phyloP scores from a whole-genome alignment of 345 rosid species.

The Arabidopsis suecica region DNA sequence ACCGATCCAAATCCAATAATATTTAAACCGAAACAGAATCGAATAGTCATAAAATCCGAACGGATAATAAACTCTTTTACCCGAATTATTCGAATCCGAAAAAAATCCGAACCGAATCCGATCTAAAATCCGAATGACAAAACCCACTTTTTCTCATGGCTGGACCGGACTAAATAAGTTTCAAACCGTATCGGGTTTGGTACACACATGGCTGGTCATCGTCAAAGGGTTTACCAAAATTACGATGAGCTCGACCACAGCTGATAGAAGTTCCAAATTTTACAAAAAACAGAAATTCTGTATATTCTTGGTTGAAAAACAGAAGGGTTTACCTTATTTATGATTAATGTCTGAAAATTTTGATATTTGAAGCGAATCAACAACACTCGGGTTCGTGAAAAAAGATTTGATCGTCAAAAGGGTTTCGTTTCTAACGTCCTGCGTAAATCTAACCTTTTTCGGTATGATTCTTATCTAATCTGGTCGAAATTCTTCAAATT shows the following conservation, averaged over 20 bases:
- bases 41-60: background rate
- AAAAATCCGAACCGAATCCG: background rate
- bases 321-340: background rate
- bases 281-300: background rate
- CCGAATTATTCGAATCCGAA: background rate
- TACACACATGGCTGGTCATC: no score
- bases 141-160: no score
- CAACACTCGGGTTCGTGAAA: conserved; percentile 17
- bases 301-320: background rate
- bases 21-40: background rate
- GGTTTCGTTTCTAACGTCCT: background rate
- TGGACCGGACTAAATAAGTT: background rate
- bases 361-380: conserved; percentile 29
- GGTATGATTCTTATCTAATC: conserved; percentile 21
- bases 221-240: background rate
- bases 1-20: background rate
- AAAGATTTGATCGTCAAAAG: background rate
- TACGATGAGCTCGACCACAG: conserved; percentile 17
- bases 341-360: conserved; percentile 7
- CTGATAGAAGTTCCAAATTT: background rate
- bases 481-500: background rate
- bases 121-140: background rate
- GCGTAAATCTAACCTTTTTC: conserved; percentile 8
- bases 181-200: no score
- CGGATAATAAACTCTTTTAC: background rate